Base-by-base conservation (phyloP, 257 asterid species). In the Ilex asprella region DNA sequence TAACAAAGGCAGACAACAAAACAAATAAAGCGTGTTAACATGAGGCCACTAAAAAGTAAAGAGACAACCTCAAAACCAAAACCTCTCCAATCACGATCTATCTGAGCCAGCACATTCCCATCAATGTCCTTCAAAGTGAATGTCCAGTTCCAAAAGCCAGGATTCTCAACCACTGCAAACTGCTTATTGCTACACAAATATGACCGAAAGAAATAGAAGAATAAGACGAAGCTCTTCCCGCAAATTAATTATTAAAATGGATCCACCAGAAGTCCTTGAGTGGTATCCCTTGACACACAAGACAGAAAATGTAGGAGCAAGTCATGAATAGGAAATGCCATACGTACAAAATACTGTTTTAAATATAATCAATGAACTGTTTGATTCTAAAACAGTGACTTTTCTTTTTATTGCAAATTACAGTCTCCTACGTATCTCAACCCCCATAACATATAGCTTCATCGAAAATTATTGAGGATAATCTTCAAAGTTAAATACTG, bases 51-150 rank as follows among this genome's bases (percentile, higher is more conserved):
- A 53, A 29, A 61, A 67, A 50, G 58, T 13, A 39, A 70, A 51
- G 58, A 63, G 51, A 65, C 57, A 57, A 87, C 95, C 98, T 91
- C 95, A 77, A 91, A 88, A 68, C 96, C 95, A 15, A 88, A 74
- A 66, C 98, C 98, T 70, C 98, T 86, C 96, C 96, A 91, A 68
- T 91, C 89, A 71, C 98, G 98, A 73, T 88, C 95, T 67, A 91
- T 79, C 79, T 88, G 87, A 69, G 95, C 99, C 78, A 92, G 77
- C 66, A 86, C 89, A 31, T 82, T 85, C 68, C 97, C 99, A 47
- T 86, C 90, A 60, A 86, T 80, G 75, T 86, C 96, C 79, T 92
- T 87, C 83, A 92, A 76, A 53, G 96, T 89, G 75, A 92, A 92
- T 21, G 97, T 89, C 95, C 96, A 89, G 81, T 89, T 81, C 96